Percentiles rank a stretch among this genome's conserved stretches.
These are phyloP conservation scores for Peniophora sp. DNA, from an alignment of 1,284 basidiomycete genomes.

Conservation along the genomic window DNA sequence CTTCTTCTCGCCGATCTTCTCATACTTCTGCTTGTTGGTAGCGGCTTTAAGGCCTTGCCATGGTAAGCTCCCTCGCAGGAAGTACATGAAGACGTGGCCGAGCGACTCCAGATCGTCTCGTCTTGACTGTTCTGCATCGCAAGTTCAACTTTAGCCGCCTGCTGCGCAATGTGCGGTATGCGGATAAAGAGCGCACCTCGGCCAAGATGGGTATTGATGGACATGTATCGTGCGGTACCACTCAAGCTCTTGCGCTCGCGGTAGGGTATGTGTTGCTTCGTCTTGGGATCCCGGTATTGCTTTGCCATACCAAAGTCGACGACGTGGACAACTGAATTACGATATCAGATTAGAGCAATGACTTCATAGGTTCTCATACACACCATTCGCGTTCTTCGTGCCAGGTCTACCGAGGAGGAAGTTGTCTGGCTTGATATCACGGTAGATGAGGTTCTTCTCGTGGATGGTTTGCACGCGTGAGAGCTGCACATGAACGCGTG, in stretches of 20 bases:
- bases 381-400: slow-evolving; percentile 79
- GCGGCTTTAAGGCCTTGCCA: slow-evolving; percentile 97
- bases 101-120: slow-evolving; percentile 92
- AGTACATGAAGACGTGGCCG: slow-evolving; percentile 98
- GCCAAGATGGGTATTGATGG: slow-evolving; percentile 94
- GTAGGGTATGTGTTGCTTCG: slow-evolving; percentile 95
- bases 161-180: background rate
- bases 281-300: slow-evolving; percentile 95
- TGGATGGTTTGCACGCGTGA: slow-evolving; percentile 91
- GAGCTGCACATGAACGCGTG: slow-evolving; percentile 38
- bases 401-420: slow-evolving; percentile 89
- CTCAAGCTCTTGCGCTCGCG: slow-evolving; percentile 90
- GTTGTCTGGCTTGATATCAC: slow-evolving; percentile 97
- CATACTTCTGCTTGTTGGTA: slow-evolving; percentile 98
- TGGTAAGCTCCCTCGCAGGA: slow-evolving; percentile 85
- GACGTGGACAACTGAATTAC: slow-evolving; percentile 37
- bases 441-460: slow-evolving; percentile 95
- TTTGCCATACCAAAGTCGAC: slow-evolving; percentile 99
- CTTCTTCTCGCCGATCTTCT: slow-evolving; percentile 99
- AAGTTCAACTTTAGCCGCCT: background rate
- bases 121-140: slow-evolving; percentile 78
- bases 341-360: background rate
- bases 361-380: slow-evolving; percentile 14
- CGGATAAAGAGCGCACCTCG: slow-evolving; percentile 46
- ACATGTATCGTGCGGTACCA: slow-evolving; percentile 93